phyloP scores from a whole-genome alignment of 176 grass and related monocot genomes.

The Carex littledalei region DNA sequence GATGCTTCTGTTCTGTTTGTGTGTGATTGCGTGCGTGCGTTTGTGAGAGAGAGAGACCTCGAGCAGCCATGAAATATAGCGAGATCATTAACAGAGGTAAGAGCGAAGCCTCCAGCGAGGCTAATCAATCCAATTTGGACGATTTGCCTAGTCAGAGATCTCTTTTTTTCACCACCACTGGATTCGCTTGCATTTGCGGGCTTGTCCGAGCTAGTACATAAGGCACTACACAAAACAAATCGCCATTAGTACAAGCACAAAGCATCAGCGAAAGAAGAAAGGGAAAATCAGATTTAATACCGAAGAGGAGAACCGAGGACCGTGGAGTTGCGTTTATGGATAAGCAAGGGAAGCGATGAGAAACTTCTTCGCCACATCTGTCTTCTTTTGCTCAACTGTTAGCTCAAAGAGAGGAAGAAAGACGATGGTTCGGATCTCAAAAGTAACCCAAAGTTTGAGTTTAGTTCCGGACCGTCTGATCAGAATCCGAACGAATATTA shows the following conservation, averaged over 20 bases:
- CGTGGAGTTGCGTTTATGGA: neutral
- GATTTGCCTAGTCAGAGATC: constrained; percentile 20
- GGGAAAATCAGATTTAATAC: neutral
- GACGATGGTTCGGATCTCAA: neutral
- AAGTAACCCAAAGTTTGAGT: no score
- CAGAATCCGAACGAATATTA: no score
- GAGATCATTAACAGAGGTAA: constrained; percentile 77
- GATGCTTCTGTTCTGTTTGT: neutral
- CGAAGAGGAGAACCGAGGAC: neutral
- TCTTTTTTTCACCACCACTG: constrained; percentile 18
- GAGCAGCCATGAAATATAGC: constrained; percentile 82
- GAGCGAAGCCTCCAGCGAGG: constrained; percentile 60
- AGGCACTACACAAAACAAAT: constrained; percentile 9
- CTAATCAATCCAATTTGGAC: constrained; percentile 54
- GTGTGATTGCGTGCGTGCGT: no score
- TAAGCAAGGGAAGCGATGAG: neutral
- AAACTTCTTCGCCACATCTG: constrained; percentile 2
- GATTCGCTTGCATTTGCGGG: neutral
- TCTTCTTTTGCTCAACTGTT: neutral
- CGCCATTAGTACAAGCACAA: neutral
- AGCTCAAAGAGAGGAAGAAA: neutral
- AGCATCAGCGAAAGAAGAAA: neutral
- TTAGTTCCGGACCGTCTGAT: no score
- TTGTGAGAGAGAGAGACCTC: constrained; percentile 26
- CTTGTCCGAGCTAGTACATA: constrained; percentile 9